These are phyloP conservation scores for Dichotomopilus funicola DNA, from an alignment of 2,329 filamentous ascomycete genomes.

Conservation along the genomic window DNA sequence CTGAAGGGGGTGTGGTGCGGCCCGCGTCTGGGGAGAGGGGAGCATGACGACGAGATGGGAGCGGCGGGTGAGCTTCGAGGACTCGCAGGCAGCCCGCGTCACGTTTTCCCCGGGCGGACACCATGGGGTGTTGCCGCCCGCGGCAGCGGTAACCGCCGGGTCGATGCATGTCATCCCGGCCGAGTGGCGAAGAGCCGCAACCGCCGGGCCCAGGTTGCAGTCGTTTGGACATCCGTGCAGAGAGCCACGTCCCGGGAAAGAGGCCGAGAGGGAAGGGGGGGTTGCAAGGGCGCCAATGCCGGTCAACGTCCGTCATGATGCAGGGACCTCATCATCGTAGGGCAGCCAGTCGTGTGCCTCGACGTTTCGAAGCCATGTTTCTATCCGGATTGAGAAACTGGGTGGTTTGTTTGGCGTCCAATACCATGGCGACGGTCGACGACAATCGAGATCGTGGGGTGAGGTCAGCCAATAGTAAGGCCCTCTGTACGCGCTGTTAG, in stretches of 20 bases:
- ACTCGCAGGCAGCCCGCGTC: background rate
- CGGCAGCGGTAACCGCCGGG: slow-evolving; percentile 1
- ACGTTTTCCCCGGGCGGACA: background rate
- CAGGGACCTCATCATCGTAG: slow-evolving; percentile 12
- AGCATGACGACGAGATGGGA: background rate
- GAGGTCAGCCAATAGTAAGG: slow-evolving; percentile 14
- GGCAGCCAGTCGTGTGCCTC: background rate
- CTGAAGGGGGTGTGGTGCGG: background rate
- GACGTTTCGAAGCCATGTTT: slow-evolving; percentile 18
- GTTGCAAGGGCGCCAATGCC: background rate
- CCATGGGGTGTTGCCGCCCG: slow-evolving; percentile 4
- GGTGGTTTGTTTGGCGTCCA: slow-evolving; percentile 10
- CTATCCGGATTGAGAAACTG: slow-evolving; percentile 7
- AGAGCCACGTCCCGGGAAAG: background rate
- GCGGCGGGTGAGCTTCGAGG: background rate
- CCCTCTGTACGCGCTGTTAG: slow-evolving; percentile 5
- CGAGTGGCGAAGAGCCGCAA: background rate
- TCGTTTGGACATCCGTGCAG: background rate
- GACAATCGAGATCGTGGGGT: background rate
- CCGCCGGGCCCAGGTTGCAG: background rate
- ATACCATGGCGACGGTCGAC: slow-evolving; percentile 7
- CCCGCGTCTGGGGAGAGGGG: background rate
- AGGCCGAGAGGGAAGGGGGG: background rate
- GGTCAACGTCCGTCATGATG: background rate
- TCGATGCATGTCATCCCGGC: background rate